These are phyloP conservation scores for Colletotrichum nymphaeae DNA, from an alignment of 2,329 filamentous ascomycete species.

Conservation along the genomic window DNA sequence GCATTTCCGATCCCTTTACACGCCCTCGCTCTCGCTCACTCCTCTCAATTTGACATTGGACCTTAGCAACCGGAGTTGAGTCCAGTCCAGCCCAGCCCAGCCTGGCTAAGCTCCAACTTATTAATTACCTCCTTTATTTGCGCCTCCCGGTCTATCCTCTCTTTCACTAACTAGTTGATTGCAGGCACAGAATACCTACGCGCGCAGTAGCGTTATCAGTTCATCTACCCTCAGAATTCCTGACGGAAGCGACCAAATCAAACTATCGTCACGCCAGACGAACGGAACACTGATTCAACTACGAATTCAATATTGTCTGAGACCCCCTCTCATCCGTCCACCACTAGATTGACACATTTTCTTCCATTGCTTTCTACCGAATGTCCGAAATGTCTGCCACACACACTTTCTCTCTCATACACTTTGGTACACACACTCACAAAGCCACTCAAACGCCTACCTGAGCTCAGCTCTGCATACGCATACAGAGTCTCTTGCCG, in stretches of 20 bases:
- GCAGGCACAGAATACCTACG: not conserved
- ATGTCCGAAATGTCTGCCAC: constrained; percentile 19
- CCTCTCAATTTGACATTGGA: not conserved
- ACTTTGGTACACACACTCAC: not conserved
- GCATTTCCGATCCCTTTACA: not conserved
- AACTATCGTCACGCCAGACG: constrained; percentile 13
- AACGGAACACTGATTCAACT: constrained; percentile 5
- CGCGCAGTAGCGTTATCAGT: not conserved
- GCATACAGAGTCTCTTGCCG: constrained; percentile 27
- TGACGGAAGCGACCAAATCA: constrained; percentile 29
- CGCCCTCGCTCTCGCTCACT: constrained; percentile 4
- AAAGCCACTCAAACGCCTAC: not conserved
- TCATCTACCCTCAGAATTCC: not conserved
- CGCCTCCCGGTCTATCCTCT: not conserved
- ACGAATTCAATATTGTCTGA: constrained; percentile 26
- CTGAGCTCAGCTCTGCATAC: constrained; percentile 29
- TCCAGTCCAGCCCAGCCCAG: constrained; percentile 8
- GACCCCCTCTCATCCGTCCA: constrained; percentile 17
- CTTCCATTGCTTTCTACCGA: constrained; percentile 30
- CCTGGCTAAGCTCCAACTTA: not conserved
- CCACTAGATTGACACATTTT: not conserved
- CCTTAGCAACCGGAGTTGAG: constrained; percentile 15
- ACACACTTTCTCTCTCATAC: not conserved
- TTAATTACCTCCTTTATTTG: not conserved
- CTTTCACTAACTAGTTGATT: not conserved